Evolutionary conservation across 345 rosid genomes (phyloP), one percentile per base, ranked within the genome.

Genomic region (Hibiscus trionum): DNA sequence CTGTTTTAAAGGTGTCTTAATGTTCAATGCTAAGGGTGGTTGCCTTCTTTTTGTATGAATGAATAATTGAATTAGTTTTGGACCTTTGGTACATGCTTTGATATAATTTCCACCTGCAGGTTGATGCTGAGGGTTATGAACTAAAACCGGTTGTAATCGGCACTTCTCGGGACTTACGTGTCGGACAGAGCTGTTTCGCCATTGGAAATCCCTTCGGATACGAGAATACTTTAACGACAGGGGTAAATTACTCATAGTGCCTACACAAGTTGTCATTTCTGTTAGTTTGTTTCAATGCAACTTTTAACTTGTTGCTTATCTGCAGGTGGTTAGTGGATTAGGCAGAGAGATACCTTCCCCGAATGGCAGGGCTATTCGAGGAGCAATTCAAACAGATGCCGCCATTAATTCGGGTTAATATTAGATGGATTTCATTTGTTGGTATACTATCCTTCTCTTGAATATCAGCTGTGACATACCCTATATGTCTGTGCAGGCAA

Each of bases 341-440:
- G 93, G 96, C 72, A 77, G 97, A 84, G 91, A 91, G 88, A 90
- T 90, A 71, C 96, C 97, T 31, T 91, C 96, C 33, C 97, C 97
- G 39, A 88, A 84, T 77, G 97, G 97, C 26, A 80, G 85, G 93
- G 90, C 92, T 67, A 91, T 91, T 59, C 75, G 83, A 61, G 98
- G 93, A 73, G 96, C 90, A 72, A 90, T 91, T 17, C 97, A 94
- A 75, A 94, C 97, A 0, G 95, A 94, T 84, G 95, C 96, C 61
- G 93, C 86, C 42, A 94, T 91, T 17, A 94, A 90, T 75, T 86
- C 83, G 86, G 96, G 92, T 14, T 90, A 90, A 86, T 31, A 15
- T 64, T 66, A 11, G 21, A 15, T n/a, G 21, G 7, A 67, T 49
- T 14, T 21, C 14, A 24, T 46, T 47, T 46, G 19, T 46, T 46